phyloP scores from a whole-genome alignment of 2,329 filamentous ascomycete genomes.

The Trichoderma koningii region DNA sequence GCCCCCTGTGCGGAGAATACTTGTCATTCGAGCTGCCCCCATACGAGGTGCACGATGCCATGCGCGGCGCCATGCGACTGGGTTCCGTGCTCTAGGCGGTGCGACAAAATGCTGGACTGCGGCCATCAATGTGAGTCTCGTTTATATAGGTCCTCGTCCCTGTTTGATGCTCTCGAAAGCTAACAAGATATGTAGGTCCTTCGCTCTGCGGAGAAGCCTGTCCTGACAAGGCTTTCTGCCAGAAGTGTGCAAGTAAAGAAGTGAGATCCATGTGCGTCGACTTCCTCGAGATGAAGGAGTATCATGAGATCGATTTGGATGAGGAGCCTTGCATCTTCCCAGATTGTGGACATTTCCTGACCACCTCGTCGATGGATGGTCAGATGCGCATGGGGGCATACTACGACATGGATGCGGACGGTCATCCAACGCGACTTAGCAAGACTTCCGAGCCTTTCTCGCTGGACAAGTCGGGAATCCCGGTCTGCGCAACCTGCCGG shows the following conservation, averaged over 20 bases:
- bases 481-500: conserved; percentile 62
- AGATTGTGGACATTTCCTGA: conserved; percentile 65
- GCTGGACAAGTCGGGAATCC: conserved; percentile 45
- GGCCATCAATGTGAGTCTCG: conserved; percentile 58
- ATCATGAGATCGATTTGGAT: conserved; percentile 59
- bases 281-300: conserved; percentile 55
- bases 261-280: conserved; percentile 56
- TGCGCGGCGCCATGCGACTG: conserved; percentile 69
- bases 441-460: conserved; percentile 51
- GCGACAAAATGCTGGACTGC: conserved; percentile 54
- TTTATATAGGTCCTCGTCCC: not conserved
- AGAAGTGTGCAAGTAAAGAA: conserved; percentile 51
- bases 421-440: conserved; percentile 39
- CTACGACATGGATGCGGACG: conserved; percentile 48
- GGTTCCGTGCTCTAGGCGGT: conserved; percentile 65
- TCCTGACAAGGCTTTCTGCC: conserved; percentile 55
- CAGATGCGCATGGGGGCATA: conserved; percentile 56
- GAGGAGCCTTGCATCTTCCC: conserved; percentile 64
- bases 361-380: conserved; percentile 61
- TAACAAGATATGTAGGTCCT: conserved; percentile 41
- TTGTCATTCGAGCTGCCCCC: conserved; percentile 59
- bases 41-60: conserved; percentile 54
- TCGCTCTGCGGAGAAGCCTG: conserved; percentile 67
- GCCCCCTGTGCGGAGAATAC: conserved; percentile 57
- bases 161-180: not conserved